Percentiles rank a stretch among this genome's conserved stretches.
Conservation (phyloP, 2,329 filamentous ascomycete genomes). For the Trichoderma arundinaceum region DNA sequence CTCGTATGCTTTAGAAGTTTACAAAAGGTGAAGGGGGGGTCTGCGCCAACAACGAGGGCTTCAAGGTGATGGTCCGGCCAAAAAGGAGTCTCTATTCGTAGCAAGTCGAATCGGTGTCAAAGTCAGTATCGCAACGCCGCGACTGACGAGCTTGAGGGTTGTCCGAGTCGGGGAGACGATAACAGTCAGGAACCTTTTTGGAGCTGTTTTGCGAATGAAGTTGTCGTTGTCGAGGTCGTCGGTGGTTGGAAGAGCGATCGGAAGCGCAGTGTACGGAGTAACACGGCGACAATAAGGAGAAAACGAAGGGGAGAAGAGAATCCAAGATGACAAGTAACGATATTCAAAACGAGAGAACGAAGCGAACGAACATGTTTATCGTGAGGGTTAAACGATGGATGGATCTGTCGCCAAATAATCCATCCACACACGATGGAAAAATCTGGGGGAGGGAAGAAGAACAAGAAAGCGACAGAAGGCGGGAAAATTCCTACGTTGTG, state of each 20-base stretch:
- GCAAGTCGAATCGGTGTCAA: background rate
- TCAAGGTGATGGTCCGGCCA: conserved; percentile 27
- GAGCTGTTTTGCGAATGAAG: background rate
- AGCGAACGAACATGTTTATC: conserved; percentile 30
- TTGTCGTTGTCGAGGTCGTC: conserved; percentile 9
- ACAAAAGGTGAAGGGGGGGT: background rate
- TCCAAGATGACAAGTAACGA: background rate
- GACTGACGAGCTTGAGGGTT: background rate
- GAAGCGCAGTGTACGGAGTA: background rate
- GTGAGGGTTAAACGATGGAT: conserved; percentile 26
- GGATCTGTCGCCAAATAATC: conserved; percentile 27
- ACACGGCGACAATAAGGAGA: conserved; percentile 9
- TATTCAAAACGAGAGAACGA: conserved; percentile 25
- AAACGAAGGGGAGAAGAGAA: conserved; percentile 4
- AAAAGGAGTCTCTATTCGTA: background rate
- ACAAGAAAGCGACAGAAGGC: conserved; percentile 13
- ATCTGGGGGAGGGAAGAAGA: conserved; percentile 23
- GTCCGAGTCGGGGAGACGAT: background rate
- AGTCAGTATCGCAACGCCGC: background rate
- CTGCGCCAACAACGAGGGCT: conserved; percentile 4
- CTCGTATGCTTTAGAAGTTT: conserved; percentile 17
- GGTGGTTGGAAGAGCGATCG: conserved; percentile 14
- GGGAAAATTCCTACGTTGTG: background rate
- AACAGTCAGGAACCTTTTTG: no score
- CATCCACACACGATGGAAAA: conserved; percentile 28